Evolutionary conservation across 2,329 filamentous ascomycete genomes (phyloP).

Genomic region (Paracoccidioides brasiliensis): DNA sequence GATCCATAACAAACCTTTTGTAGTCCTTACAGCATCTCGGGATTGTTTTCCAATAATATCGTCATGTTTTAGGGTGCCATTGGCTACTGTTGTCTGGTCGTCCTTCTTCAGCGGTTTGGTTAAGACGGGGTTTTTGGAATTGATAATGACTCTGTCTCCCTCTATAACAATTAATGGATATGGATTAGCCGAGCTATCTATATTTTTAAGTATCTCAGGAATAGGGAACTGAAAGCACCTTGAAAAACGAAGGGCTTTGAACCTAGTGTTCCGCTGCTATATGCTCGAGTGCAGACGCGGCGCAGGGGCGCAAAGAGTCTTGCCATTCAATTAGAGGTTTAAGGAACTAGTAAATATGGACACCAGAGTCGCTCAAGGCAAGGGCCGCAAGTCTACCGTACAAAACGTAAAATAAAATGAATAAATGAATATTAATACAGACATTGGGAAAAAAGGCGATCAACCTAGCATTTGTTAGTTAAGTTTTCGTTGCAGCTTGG

Average conservation of each 20-base stretch:
- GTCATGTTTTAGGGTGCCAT: constrained; percentile 30
- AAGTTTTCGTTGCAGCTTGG: background rate
- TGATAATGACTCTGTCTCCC: constrained; percentile 32
- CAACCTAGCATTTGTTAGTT: background rate
- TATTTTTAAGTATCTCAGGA: background rate
- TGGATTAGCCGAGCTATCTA: background rate
- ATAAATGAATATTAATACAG: background rate
- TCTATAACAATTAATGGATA: constrained; percentile 16
- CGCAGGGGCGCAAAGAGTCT: constrained; percentile 5
- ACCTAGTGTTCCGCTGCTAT: constrained; percentile 18
- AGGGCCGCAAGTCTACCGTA: background rate
- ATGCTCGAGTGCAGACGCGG: constrained; percentile 2
- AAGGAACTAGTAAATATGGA: background rate
- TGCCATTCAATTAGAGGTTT: constrained; percentile 8
- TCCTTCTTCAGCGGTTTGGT: constrained; percentile 30
- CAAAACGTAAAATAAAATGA: background rate
- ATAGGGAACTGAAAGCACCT: constrained; percentile 15
- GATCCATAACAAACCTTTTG: constrained; percentile 28
- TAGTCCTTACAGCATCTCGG: constrained; percentile 47
- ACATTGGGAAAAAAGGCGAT: background rate
- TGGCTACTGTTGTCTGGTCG: constrained; percentile 23
- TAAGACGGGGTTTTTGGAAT: constrained; percentile 27
- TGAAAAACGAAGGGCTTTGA: constrained; percentile 27
- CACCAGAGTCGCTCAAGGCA: background rate
- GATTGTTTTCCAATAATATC: constrained; percentile 52